These are phyloP conservation scores for Candida chilensis DNA, from an alignment of 805 yeast genomes.

Conservation along the genomic window DNA sequence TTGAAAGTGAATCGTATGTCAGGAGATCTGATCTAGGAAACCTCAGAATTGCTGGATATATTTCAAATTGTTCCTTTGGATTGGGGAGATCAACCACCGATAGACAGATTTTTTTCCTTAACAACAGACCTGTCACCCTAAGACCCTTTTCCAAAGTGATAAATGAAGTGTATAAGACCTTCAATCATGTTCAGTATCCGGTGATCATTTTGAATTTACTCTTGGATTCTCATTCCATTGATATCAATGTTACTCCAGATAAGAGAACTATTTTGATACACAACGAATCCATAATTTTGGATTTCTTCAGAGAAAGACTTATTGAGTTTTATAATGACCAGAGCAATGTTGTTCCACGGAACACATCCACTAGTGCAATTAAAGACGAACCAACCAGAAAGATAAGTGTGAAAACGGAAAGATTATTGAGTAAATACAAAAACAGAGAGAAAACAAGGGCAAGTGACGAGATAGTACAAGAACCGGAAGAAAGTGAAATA, in stretches of 20 bases:
- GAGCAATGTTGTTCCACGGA: conserved; percentile 23
- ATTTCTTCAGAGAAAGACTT: conserved; percentile 43
- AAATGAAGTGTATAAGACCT: conserved; percentile 66
- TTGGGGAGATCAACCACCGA: conserved; percentile 65
- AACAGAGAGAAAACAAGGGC: conserved; percentile 2
- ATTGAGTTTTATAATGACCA: conserved; percentile 31
- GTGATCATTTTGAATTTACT: conserved; percentile 52
- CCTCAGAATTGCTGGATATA: conserved; percentile 42
- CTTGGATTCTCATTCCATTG: conserved; percentile 46
- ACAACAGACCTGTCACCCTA: conserved; percentile 63
- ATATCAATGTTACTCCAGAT: conserved; percentile 89
- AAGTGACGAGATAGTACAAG: conserved; percentile 1
- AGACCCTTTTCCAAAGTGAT: conserved; percentile 47
- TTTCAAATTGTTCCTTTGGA: conserved; percentile 77
- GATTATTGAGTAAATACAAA: conserved; percentile 1
- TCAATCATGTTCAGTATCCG: conserved; percentile 69
- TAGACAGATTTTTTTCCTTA: conserved; percentile 68
- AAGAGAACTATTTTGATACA: conserved; percentile 67
- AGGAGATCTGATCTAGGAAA: conserved; percentile 7
- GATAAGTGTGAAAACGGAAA: conserved; percentile 1
- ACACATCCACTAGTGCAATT: no score
- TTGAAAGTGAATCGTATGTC: conserved; percentile 10
- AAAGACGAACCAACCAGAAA: no score
- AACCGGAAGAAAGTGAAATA: conserved; percentile 1
- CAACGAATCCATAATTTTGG: conserved; percentile 52